Percentiles rank a stretch among this genome's conserved stretches.
phyloP scores from a whole-genome alignment of 2,329 filamentous ascomycete species.

The Orbilia brochopaga region DNA sequence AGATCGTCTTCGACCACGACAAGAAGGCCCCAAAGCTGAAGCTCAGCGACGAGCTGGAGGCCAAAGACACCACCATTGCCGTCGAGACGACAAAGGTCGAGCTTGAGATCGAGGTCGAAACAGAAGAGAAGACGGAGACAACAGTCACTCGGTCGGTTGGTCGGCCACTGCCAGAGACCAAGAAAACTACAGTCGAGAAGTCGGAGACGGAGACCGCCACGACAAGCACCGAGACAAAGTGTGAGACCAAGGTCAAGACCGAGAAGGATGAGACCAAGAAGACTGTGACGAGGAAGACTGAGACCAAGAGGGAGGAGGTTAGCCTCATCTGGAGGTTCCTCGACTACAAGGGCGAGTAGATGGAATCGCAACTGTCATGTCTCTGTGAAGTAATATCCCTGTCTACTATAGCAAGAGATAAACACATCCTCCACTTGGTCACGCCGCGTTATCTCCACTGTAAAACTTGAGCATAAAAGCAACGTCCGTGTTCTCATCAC shows the following conservation, averaged over 20 bases:
- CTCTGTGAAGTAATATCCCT: not conserved
- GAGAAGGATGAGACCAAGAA: conserved; percentile 30
- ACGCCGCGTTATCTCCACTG: too few relatives aligned
- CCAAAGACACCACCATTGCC: not conserved
- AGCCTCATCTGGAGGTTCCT: conserved; percentile 18
- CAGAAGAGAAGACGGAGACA: conserved; percentile 7
- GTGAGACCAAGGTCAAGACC: conserved; percentile 36
- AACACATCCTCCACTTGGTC: not conserved
- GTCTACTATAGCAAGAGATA: not conserved
- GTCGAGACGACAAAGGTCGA: conserved; percentile 6
- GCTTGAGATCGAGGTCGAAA: conserved; percentile 2
- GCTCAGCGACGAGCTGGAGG: conserved; percentile 44
- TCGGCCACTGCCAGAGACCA: not conserved
- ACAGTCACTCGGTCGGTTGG: not conserved
- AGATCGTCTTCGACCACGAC: conserved; percentile 36
- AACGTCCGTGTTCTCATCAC: too few relatives aligned
- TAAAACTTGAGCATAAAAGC: too few relatives aligned
- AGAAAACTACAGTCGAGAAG: conserved; percentile 10
- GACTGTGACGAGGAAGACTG: conserved; percentile 22
- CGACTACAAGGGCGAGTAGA: conserved; percentile 1
- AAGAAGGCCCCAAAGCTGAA: conserved; percentile 38
- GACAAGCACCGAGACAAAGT: conserved; percentile 31
- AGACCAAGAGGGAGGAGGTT: conserved; percentile 31
- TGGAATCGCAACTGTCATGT: not conserved
- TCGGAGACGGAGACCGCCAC: conserved; percentile 31